Evolutionary conservation across 495 filamentous ascomycete genomes (phyloP).

Genomic region (Hyaloscypha finlandica): DNA sequence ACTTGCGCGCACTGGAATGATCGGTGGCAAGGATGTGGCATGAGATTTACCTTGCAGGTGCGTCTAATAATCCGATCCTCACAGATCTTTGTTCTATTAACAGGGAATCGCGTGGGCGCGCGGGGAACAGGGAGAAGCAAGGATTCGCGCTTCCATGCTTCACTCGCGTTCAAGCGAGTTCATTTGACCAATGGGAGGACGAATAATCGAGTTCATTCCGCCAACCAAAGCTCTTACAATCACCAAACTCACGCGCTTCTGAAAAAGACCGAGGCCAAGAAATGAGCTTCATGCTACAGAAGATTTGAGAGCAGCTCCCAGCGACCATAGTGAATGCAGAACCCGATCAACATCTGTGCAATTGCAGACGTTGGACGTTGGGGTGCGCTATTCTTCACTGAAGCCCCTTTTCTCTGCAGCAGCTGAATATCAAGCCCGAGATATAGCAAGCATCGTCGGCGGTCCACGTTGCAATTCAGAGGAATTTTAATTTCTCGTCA

Average conservation of each 20-base stretch:
- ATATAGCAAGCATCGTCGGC: neutral
- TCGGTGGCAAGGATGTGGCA: conserved; percentile 19
- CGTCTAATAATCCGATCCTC: conserved; percentile 12
- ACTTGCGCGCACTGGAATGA: neutral
- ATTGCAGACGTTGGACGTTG: neutral
- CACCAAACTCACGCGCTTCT: too few relatives aligned
- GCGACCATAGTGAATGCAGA: neutral
- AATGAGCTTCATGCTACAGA: neutral
- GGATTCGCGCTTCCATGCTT: neutral
- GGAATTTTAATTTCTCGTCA: neutral
- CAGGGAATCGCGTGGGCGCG: neutral
- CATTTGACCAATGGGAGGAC: neutral
- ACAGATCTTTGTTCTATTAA: conserved; percentile 8
- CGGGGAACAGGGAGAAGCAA: neutral
- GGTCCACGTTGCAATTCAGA: neutral
- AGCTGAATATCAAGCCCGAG: neutral
- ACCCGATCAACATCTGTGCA: neutral
- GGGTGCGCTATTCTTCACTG: neutral
- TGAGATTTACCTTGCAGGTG: conserved; percentile 26
- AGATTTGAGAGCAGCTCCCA: neutral
- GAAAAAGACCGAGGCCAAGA: neutral
- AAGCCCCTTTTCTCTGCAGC: neutral
- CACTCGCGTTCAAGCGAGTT: neutral
- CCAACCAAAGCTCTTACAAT: neutral
- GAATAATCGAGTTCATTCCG: too few relatives aligned